A percentile compares a stretch with the other conserved stretches of the same genome.
These are phyloP conservation scores for Picochlorum sp. DNA, from an alignment of 139 green algal species.

Conservation along the genomic window DNA sequence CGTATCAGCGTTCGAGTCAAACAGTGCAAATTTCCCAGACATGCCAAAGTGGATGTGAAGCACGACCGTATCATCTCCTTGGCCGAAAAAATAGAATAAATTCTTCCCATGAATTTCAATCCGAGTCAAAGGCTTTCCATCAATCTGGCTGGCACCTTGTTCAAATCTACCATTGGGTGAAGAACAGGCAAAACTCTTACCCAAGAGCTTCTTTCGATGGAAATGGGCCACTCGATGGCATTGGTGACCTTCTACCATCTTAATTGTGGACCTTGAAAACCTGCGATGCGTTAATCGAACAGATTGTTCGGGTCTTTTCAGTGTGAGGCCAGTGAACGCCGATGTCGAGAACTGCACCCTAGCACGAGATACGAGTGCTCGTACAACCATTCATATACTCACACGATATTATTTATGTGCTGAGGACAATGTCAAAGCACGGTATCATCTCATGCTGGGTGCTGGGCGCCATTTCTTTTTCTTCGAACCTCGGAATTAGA, in stretches of 20 bases:
- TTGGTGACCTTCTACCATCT: conserved; percentile 69
- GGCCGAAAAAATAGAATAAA: conserved; percentile 78
- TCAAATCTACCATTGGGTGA: conserved; percentile 69
- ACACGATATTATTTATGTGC: too few species aligned
- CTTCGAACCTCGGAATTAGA: too few species aligned
- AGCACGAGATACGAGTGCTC: too few species aligned
- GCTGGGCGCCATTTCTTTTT: too few species aligned
- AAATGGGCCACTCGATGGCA: conserved; percentile 61
- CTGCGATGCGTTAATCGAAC: background rate
- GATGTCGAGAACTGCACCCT: too few species aligned
- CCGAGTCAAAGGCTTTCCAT: conserved; percentile 38
- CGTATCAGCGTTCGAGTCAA: background rate
- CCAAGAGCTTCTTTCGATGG: conserved; percentile 49
- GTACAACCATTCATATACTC: too few species aligned
- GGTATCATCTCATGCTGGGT: too few species aligned
- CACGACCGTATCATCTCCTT: conserved; percentile 26
- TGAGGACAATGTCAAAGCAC: too few species aligned
- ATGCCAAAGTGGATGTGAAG: conserved; percentile 84
- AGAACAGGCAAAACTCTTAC: conserved; percentile 43
- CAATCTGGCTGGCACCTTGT: conserved; percentile 51
- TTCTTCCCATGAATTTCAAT: conserved; percentile 77
- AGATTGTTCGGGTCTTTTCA: too few species aligned
- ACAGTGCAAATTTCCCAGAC: conserved; percentile 34
- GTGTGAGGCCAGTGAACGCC: too few species aligned
- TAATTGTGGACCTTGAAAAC: background rate